Evolutionary conservation across 805 yeast genomes (phyloP), one percentile per base, ranked within the genome.

Genomic region (Yarrowia sp.): DNA sequence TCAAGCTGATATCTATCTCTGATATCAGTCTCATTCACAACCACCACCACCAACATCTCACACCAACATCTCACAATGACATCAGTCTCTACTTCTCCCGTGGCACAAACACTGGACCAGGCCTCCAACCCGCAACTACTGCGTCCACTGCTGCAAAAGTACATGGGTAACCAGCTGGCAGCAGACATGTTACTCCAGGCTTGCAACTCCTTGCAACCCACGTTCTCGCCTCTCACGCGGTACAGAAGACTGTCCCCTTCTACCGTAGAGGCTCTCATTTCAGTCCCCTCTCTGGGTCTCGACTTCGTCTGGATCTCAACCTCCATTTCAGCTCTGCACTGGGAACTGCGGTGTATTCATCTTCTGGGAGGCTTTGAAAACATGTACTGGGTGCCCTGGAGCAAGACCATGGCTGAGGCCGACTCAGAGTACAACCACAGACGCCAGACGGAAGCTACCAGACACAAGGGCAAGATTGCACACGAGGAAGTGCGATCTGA

Each of bases 251-350:
- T 49, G 15, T 64, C 52, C 14, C 60, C 58, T 36, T 50, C 65
- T 38, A 66, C 40, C 20, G 15, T 72, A 1, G 73, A 73, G 55
- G 72, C 72, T 2, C 55, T 56, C 20, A 66, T 66, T 20, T 61
- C 61, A 20, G 58, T 68, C 1, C 24, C 53, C 2, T 53, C 42
- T 2, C 42, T 60, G 4, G 70, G 69, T 1, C 64, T 71, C 17
- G 71, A 68, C 36, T 69, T 73, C 36, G 61, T 73, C n/a, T 72
- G 73, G 73, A 74, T 71, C 44, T 72, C 73, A 13, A 55, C 58
- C n/a, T 64, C 71, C 6, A 70, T 72, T 10, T 33, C 49, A 8
- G 34, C 43, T 24, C 69, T 56, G 7, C 68, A 61, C 44, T 71
- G 73, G 71, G 66, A 60, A 36, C 69, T 72, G 49, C 44, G 61